Base-by-base conservation (phyloP, 306 rosid species). In the Acacia crassicarpa region DNA sequence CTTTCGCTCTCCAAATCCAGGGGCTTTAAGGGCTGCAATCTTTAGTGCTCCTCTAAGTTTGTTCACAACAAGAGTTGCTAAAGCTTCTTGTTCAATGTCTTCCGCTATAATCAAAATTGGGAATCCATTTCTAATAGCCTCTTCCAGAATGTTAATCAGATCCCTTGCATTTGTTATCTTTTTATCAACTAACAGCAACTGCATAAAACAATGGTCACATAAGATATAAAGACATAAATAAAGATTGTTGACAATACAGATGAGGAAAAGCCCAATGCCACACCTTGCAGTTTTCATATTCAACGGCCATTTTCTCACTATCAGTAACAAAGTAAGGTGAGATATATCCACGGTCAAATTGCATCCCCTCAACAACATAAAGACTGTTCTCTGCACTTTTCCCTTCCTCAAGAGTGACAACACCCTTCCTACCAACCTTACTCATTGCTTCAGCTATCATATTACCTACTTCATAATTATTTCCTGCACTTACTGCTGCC, bases 381-480 rank as follows among this genome's bases (percentile, higher is more conserved):
- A 96, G 91, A 72, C 74, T 75, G 84, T 96, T 96, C 66, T 96
- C 99, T 3, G 99, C 99, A 85, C 99, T 96, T 82, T 88, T 96
- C 73, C 98, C 99, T 90, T 96, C 99, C 80, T 96, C 99, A 27
- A 96, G 97, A 25, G 99, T 96, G 85, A 96, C 99, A 12, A 96
- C 99, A 82, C 99, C 99, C 93, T 91, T 94, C 54, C 99, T 86
- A 33, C 99, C 99, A 82, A 96, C 99, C 87, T 85, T 91, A 66
- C 99, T 92, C 99, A 96, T 73, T 74, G 99, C 99, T 88, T 96
- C 99, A 10, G 99, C 99, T 15, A 96, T 96, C 99, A 96, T 96
- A 41, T 86, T 85, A 79, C 99, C 99, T 1, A 96, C 97, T 82
- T 96, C 99, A 62, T 91, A 43, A 67, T 96, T 96, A 88, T 96